These are phyloP conservation scores for Ophiostoma australiae DNA, from an alignment of 2,329 filamentous ascomycete genomes.

Conservation along the genomic window DNA sequence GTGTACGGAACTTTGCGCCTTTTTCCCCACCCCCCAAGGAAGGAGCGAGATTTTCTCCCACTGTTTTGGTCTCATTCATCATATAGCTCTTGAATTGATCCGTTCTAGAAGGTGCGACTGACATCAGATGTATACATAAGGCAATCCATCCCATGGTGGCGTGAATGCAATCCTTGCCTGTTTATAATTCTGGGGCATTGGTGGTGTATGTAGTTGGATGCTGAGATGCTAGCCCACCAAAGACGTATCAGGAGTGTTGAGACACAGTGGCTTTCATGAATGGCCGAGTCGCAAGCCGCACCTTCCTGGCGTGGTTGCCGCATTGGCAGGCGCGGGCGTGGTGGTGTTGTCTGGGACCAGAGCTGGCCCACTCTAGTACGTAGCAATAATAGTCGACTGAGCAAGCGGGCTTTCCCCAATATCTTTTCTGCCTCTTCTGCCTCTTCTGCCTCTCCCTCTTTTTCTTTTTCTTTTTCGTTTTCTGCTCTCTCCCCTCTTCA, in stretches of 20 bases:
- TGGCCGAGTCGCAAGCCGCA: slow-evolving; percentile 1
- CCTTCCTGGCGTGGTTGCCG: slow-evolving; percentile 12
- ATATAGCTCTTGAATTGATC: background rate
- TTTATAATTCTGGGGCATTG: background rate
- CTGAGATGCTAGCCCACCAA: background rate
- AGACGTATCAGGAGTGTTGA: background rate
- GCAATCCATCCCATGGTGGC: background rate
- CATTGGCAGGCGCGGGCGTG: background rate
- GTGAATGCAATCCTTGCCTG: slow-evolving; percentile 9
- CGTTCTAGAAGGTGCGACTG: background rate
- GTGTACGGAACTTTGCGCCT: background rate
- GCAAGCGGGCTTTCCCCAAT: background rate
- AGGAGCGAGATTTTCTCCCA: background rate
- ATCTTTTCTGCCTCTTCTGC: background rate
- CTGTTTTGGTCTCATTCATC: background rate
- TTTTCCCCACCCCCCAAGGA: background rate
- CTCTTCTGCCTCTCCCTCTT: background rate
- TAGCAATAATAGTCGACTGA: slow-evolving; percentile 1
- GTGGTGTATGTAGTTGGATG: background rate
- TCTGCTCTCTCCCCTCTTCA: background rate
- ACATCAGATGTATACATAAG: background rate
- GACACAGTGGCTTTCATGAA: background rate
- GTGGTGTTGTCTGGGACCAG: slow-evolving; percentile 10
- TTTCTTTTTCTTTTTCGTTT: background rate
- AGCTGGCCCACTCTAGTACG: background rate